Conservation (phyloP, 1,284 basidiomycete genomes). For the Austroboletus olivaceoglutinosus region DNA sequence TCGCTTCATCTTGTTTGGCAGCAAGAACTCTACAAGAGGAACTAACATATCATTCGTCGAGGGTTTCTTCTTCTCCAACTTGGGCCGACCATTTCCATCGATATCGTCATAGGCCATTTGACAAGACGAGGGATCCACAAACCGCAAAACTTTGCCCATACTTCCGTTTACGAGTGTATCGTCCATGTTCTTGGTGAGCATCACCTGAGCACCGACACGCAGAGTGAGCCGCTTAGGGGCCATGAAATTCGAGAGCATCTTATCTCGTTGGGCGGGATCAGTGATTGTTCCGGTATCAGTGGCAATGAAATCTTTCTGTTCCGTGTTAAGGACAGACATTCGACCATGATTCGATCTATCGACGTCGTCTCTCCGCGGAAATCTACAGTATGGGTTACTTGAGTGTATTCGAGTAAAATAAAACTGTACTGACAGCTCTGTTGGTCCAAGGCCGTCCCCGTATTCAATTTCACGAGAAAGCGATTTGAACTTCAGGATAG, state of each 20-base stretch:
- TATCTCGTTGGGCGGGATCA: constrained; percentile 56
- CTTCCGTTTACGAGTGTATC: constrained; percentile 73
- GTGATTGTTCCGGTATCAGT: constrained; percentile 53
- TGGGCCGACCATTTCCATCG: constrained; percentile 34
- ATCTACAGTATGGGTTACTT: constrained; percentile 43
- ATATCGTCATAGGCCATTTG: constrained; percentile 30
- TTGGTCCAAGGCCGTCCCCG: constrained; percentile 73
- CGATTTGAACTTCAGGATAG: constrained; percentile 59
- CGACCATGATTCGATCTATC: constrained; percentile 71
- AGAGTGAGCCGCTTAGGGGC: constrained; percentile 60
- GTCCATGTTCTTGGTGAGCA: constrained; percentile 74
- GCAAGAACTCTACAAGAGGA: constrained; percentile 77
- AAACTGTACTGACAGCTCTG: constrained; percentile 60
- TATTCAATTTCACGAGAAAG: constrained; percentile 62
- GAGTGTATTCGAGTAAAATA: constrained; percentile 1
- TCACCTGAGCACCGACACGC: constrained; percentile 50
- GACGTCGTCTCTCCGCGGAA: constrained; percentile 86
- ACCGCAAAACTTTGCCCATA: constrained; percentile 62
- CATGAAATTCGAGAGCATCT: constrained; percentile 74
- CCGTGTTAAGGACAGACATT: constrained; percentile 47
- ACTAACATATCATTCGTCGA: constrained; percentile 42
- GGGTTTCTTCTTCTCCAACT: constrained; percentile 23
- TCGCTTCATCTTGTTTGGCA: constrained; percentile 56
- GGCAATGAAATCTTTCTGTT: constrained; percentile 47
- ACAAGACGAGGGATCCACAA: constrained; percentile 37